Percentiles rank a stretch among this genome's conserved stretches.
These are phyloP conservation scores for Lactarius akahatsu DNA, from an alignment of 768 basidiomycete genomes.

Conservation along the genomic window DNA sequence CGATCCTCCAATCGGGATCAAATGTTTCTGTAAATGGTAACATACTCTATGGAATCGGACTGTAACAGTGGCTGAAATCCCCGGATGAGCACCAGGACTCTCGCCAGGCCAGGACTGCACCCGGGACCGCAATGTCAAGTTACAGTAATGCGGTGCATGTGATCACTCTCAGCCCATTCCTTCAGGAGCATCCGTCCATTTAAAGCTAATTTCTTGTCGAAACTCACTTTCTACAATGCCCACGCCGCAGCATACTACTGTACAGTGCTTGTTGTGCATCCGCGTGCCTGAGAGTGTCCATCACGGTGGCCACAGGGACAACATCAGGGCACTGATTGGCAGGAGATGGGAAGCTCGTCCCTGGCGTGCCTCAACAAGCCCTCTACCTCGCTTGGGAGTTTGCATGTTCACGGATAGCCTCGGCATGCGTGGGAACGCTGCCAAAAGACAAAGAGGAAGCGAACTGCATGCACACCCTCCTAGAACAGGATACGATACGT, in stretches of 20 bases:
- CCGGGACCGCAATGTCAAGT: too few relatives aligned
- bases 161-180: background rate
- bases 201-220: background rate
- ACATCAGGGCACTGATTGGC: background rate
- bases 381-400: background rate
- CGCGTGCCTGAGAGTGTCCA: background rate
- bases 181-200: background rate
- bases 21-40: background rate
- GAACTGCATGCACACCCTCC: background rate
- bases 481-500: background rate
- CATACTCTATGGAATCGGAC: too few relatives aligned
- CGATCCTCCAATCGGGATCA: slow-evolving; percentile 1
- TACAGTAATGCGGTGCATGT: background rate
- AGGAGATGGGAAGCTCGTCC: background rate
- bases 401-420: background rate
- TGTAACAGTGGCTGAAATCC: background rate
- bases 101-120: too few relatives aligned
- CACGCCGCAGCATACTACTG: background rate
- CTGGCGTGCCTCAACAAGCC: background rate
- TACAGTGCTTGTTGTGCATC: background rate
- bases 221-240: background rate
- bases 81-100: too few relatives aligned
- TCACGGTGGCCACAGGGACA: background rate
- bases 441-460: background rate
- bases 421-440: background rate